Conservation (phyloP, 768 basidiomycete species). For the Suillus clintonianus region DNA sequence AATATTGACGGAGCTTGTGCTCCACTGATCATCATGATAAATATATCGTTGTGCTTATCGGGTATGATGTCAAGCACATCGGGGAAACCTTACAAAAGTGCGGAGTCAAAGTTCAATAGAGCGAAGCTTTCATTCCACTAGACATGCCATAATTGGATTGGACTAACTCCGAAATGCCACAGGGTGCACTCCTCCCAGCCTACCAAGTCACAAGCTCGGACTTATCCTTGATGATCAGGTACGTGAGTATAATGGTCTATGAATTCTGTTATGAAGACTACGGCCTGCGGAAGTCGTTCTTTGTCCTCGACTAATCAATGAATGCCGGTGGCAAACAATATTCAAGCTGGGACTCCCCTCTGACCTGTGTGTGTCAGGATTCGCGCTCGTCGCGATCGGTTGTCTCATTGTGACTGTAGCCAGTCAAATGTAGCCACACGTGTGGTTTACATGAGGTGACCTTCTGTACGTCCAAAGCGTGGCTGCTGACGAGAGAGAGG, state of each 20-base stretch:
- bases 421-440: constrained; percentile 27
- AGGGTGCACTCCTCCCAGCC: background rate
- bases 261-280: background rate
- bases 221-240: constrained; percentile 4
- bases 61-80: background rate
- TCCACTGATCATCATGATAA: constrained; percentile 7
- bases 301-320: constrained; percentile 5
- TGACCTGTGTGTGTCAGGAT: constrained; percentile 22
- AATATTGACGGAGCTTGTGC: constrained; percentile 9
- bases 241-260: background rate
- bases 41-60: constrained; percentile 5
- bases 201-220: background rate
- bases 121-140: constrained; percentile 21
- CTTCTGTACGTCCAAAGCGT: constrained; percentile 37
- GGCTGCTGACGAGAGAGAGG: constrained; percentile 35
- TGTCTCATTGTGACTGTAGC: constrained; percentile 32
- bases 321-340: background rate
- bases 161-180: background rate
- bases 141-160: constrained; percentile 27
- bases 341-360: constrained; percentile 14
- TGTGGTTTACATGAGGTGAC: constrained; percentile 41
- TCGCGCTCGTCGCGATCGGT: constrained; percentile 34
- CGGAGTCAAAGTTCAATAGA: constrained; percentile 3
- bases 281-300: constrained; percentile 4
- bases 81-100: constrained; percentile 2